These are phyloP conservation scores for Botrytis porri DNA, from an alignment of 2,329 filamentous ascomycete species.

Conservation along the genomic window DNA sequence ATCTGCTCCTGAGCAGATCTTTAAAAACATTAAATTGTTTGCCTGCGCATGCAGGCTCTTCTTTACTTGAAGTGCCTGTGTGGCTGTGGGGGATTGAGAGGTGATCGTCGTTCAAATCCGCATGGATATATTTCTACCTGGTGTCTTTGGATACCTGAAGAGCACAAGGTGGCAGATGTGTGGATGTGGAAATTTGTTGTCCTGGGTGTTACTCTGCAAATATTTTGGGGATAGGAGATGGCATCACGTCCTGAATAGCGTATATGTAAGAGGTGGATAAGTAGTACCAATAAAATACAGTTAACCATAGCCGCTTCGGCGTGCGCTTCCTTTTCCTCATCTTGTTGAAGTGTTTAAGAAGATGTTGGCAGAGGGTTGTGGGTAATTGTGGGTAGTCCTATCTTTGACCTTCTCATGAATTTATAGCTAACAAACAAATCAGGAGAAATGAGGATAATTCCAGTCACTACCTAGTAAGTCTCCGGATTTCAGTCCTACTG, in stretches of 20 bases:
- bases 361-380: neutral
- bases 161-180: neutral
- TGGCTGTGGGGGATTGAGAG: neutral
- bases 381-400: no score
- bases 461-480: neutral
- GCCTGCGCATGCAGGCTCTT: neutral
- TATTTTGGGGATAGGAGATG: neutral
- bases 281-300: neutral
- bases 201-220: neutral
- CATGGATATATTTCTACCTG: neutral
- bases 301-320: neutral
- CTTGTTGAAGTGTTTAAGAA: no score
- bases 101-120: neutral
- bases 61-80: neutral
- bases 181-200: no score
- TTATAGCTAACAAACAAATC: no score
- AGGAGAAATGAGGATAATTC: fast-evolving
- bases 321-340: no score
- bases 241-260: neutral
- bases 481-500: neutral
- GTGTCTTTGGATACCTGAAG: neutral
- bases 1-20: neutral
- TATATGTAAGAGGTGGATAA: neutral
- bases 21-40: neutral
- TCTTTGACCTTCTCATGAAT: no score